Evolutionary conservation across 2,329 filamentous ascomycete genomes (phyloP).

Genomic region (Alternaria consortialis): DNA sequence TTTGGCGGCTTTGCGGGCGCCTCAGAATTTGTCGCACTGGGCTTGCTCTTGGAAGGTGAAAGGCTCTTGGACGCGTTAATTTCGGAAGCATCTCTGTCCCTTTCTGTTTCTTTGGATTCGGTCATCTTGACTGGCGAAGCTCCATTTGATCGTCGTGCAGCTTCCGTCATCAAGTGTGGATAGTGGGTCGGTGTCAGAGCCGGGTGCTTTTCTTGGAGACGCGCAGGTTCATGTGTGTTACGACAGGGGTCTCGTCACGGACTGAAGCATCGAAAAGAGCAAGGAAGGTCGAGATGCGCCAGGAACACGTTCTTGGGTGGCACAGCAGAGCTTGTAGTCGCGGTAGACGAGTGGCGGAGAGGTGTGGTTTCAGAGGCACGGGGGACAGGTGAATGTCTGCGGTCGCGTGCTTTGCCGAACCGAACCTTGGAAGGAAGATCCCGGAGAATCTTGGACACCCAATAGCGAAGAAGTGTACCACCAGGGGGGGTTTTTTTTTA

Average conservation of each 20-base stretch:
- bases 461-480: slow-evolving; percentile 30
- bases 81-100: slow-evolving; percentile 39
- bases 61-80: slow-evolving; percentile 38
- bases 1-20: slow-evolving; percentile 50
- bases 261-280: slow-evolving; percentile 32
- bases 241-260: slow-evolving; percentile 33
- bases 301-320: slow-evolving; percentile 41
- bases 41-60: slow-evolving; percentile 42
- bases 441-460: slow-evolving; percentile 21
- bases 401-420: slow-evolving; percentile 39
- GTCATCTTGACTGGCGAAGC: slow-evolving; percentile 45
- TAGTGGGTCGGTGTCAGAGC: slow-evolving; percentile 41
- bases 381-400: slow-evolving; percentile 37
- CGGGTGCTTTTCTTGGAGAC: slow-evolving; percentile 39
- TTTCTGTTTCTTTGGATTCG: slow-evolving; percentile 39
- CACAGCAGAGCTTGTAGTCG: slow-evolving; percentile 29
- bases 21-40: slow-evolving; percentile 41
- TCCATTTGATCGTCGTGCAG: slow-evolving; percentile 50
- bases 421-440: slow-evolving; percentile 33
- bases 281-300: slow-evolving; percentile 26
- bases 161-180: slow-evolving; percentile 51
- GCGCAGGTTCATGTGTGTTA: slow-evolving; percentile 35
- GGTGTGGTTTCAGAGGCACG: slow-evolving; percentile 35
- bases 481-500: slow-evolving; percentile 17
- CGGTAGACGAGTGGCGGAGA: slow-evolving; percentile 27